These are phyloP conservation scores for Filobasidium floriforme DNA, from an alignment of 768 basidiomycete species.

Conservation along the genomic window DNA sequence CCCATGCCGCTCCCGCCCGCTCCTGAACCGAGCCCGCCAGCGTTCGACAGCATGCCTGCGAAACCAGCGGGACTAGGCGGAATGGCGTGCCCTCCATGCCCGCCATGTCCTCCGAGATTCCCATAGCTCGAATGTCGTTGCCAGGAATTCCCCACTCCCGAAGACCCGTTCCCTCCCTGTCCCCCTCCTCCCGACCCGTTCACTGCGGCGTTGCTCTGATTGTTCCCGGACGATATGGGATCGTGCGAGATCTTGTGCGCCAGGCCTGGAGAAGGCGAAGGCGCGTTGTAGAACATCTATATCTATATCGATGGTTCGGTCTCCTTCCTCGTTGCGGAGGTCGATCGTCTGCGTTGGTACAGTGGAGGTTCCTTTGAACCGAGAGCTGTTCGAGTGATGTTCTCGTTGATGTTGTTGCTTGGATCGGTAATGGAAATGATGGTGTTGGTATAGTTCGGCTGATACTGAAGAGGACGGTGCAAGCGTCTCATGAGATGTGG, in stretches of 20 bases:
- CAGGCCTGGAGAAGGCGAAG: conserved; percentile 8
- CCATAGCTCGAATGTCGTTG: conserved; percentile 8
- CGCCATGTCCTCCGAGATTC: background rate
- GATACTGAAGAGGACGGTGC: too few species aligned
- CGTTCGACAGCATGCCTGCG: background rate
- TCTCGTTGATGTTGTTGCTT: too few species aligned
- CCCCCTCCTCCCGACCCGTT: background rate
- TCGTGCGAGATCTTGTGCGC: conserved; percentile 10
- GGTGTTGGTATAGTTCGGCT: too few species aligned
- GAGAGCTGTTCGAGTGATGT: too few species aligned
- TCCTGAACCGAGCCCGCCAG: background rate
- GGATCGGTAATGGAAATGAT: too few species aligned
- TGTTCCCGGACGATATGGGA: background rate
- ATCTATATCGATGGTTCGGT: too few species aligned
- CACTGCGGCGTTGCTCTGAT: background rate
- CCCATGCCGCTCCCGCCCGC: background rate
- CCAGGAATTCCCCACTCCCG: conserved; percentile 5
- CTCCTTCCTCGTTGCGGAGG: too few species aligned
- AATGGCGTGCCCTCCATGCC: background rate
- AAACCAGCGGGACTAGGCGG: background rate
- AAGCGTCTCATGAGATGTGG: too few species aligned
- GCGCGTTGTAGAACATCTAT: conserved; percentile 12
- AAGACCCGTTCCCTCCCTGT: background rate
- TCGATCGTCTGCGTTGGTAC: too few species aligned
- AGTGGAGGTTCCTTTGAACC: too few species aligned